A percentile compares a stretch with the other conserved stretches of the same genome.
phyloP scores from a whole-genome alignment of 2,329 filamentous ascomycete genomes.

The Cladosporium sp. region DNA sequence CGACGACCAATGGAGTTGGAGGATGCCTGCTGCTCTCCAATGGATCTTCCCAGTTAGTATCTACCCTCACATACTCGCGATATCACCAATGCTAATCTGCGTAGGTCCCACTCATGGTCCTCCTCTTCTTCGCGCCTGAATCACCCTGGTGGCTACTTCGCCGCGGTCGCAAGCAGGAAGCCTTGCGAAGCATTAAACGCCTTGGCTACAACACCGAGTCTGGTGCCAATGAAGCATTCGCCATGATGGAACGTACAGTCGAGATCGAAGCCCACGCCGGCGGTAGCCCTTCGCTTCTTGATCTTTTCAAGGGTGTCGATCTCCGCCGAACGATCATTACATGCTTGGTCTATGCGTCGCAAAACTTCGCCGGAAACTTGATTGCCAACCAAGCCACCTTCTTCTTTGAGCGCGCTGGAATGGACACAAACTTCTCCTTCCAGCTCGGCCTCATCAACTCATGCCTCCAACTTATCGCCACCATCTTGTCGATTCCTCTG shows the following conservation, averaged over 20 bases:
- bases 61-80: slow-evolving; percentile 36
- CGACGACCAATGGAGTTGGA: slow-evolving; percentile 68
- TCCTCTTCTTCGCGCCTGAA: slow-evolving; percentile 65
- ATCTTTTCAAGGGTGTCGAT: slow-evolving; percentile 82
- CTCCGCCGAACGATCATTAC: slow-evolving; percentile 75
- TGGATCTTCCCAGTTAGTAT: slow-evolving; percentile 70
- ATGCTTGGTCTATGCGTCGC: slow-evolving; percentile 55
- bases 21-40: slow-evolving; percentile 71
- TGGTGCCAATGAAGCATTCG: slow-evolving; percentile 76
- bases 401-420: slow-evolving; percentile 51
- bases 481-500: slow-evolving; percentile 78
- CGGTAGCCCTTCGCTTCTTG: slow-evolving; percentile 70
- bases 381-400: slow-evolving; percentile 53
- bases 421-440: slow-evolving; percentile 44
- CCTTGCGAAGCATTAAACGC: slow-evolving; percentile 66
- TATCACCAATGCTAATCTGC: slow-evolving; percentile 38
- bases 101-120: slow-evolving; percentile 59
- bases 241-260: slow-evolving; percentile 91
- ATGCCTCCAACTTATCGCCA: slow-evolving; percentile 72
- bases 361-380: slow-evolving; percentile 50
- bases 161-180: slow-evolving; percentile 63
- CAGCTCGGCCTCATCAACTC: slow-evolving; percentile 59
- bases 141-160: slow-evolving; percentile 72
- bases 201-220: slow-evolving; percentile 71
- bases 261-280: slow-evolving; percentile 77